phyloP scores from a whole-genome alignment of 176 grass and related monocot species.

The Themeda triandra region DNA sequence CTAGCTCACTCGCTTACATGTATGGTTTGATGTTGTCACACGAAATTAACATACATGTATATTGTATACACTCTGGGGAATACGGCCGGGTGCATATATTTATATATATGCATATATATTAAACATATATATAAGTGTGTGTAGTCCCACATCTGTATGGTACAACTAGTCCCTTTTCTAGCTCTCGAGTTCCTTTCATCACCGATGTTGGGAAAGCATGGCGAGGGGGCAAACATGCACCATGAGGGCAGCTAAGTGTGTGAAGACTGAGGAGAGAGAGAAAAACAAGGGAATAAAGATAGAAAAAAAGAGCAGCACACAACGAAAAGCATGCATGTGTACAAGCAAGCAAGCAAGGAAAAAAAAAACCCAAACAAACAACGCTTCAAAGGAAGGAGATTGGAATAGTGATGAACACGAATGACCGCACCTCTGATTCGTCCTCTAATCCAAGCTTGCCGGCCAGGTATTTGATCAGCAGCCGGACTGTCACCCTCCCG shows the following conservation, averaged over 20 bases:
- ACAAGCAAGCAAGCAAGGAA: neutral
- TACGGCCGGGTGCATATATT: neutral
- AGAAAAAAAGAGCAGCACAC: conserved; percentile 9
- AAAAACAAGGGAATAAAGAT: neutral
- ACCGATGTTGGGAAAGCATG: conserved; percentile 50
- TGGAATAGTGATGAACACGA: neutral
- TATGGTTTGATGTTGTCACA: neutral
- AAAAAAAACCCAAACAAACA: neutral
- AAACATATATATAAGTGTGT: neutral
- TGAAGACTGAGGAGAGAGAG: neutral
- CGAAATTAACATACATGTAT: conserved; percentile 1
- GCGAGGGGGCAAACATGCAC: conserved; percentile 26
- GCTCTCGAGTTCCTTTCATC: conserved; percentile 54
- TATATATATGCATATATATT: neutral
- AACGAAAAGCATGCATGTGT: neutral
- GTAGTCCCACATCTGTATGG: conserved; percentile 44
- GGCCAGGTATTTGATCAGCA: conserved; percentile 86
- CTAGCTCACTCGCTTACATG: neutral
- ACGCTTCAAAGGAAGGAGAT: neutral
- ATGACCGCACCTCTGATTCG: conserved; percentile 71
- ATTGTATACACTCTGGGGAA: neutral
- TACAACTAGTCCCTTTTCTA: conserved; percentile 48
- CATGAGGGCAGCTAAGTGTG: conserved; percentile 8
- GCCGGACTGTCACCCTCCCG: conserved; percentile 62
- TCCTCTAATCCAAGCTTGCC: conserved; percentile 69